Base-by-base conservation (phyloP, 495 filamentous ascomycete species). In the Aspergillus sclerotioniger region DNA sequence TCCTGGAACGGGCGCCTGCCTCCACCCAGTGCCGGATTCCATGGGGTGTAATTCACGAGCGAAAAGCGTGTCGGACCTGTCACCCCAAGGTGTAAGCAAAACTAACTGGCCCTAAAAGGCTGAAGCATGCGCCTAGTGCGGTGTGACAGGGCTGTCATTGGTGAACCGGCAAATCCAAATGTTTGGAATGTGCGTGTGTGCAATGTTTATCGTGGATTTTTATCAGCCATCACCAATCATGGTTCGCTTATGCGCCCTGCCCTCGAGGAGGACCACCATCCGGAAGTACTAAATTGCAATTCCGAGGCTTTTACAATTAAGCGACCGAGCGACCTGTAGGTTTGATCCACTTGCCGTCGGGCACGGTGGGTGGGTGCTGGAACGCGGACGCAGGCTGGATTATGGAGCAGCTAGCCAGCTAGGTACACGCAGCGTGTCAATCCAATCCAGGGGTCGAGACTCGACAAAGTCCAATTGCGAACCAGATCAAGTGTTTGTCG, bases 21-120 rank as follows among this genome's bases (percentile, higher is more conserved):
- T 59, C 25, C 50, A 7, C 39, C 10, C n/a, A 48, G 47, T 46
- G 37, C 7, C 57, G 31, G 44, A 54, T 55, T 53, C 53, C 48
- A 53, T 47, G 45, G 19, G 1, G 32, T 37, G 31, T 49, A 21
- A 31, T 50, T 50, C 25, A 32, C 25, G 8, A 25, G 28, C 21
- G 6, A 39, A 15, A 39, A 43, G 53, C 48, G 9, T 62, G 64
- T 68, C 61, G 13, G 68, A 75, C 64, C 64, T 73, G 67, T 75
- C 72, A 73, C 39, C 58, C 51, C 25, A 32, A 43, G 29, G 31
- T 48, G 37, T 19, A 48, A 19, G 51, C 53, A 51, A 54, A 57
- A 51, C 33, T 46, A 28, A n/a, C 44, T 37, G 43, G 50, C 21
- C 47, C 28, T 13, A 19, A 46, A 58, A 57, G 57, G 54, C 45